Conservation (phyloP, 1,139 yeast species). For the Taiozyma sp. region DNA sequence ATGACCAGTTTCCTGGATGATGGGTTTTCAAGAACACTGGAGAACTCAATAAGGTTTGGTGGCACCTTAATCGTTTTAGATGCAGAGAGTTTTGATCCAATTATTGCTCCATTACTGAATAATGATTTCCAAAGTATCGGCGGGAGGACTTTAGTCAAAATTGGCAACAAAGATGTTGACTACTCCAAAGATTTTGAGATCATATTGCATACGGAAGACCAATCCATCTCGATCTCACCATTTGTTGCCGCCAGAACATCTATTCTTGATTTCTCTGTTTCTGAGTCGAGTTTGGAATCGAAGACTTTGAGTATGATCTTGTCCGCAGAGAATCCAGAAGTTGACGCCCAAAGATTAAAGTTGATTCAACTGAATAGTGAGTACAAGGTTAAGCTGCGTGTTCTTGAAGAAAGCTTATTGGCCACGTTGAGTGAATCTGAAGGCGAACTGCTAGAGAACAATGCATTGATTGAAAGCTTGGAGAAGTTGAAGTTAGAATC, state of each 20-base stretch:
- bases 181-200: conserved; percentile 60
- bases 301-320: conserved; percentile 60
- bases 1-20: conserved; percentile 70
- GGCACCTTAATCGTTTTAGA: conserved; percentile 68
- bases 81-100: conserved; percentile 78
- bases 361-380: conserved; percentile 54
- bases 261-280: conserved; percentile 66
- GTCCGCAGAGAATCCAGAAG: conserved; percentile 56
- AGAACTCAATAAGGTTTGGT: conserved; percentile 83
- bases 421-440: conserved; percentile 51
- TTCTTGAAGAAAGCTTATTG: conserved; percentile 59
- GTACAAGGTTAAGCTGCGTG: conserved; percentile 48
- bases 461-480: conserved; percentile 51
- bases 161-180: conserved; percentile 67
- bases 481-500: conserved; percentile 67
- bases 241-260: conserved; percentile 60
- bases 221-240: conserved; percentile 42
- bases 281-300: conserved; percentile 60
- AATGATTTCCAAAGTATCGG: conserved; percentile 63
- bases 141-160: conserved; percentile 57
- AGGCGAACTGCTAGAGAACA: conserved; percentile 68
- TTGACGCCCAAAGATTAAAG: conserved; percentile 54
- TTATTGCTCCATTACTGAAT: conserved; percentile 57
- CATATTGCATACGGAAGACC: conserved; percentile 58
- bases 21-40: conserved; percentile 66